These are phyloP conservation scores for Diplodia intermedia DNA, from an alignment of 2,329 filamentous ascomycete species.

Conservation along the genomic window DNA sequence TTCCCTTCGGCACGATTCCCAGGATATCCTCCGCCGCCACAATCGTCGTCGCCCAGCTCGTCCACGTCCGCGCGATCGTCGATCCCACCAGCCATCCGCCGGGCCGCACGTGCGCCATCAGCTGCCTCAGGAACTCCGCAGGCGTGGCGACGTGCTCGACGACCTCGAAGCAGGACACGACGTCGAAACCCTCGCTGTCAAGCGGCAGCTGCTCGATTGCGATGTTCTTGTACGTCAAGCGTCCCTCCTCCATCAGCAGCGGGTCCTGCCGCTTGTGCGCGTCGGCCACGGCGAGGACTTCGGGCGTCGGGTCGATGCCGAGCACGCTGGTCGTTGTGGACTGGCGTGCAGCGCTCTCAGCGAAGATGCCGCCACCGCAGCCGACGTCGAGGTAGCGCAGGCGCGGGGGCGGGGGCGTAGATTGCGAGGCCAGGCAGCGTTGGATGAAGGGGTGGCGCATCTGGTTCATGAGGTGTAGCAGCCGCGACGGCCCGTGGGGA, in stretches of 20 bases:
- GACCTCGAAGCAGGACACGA: slow-evolving; percentile 91
- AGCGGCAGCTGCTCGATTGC: slow-evolving; percentile 73
- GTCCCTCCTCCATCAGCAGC: slow-evolving; percentile 61
- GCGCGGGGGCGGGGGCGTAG: slow-evolving; percentile 43
- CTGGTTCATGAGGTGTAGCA: slow-evolving; percentile 98
- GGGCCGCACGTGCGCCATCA: slow-evolving; percentile 78
- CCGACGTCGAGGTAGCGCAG: slow-evolving; percentile 87
- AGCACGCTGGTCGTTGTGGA: slow-evolving; percentile 68
- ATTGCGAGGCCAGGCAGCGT: slow-evolving; percentile 63
- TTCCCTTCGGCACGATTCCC: slow-evolving; percentile 87
- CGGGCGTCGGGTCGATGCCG: slow-evolving; percentile 78
- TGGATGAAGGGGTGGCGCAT: slow-evolving; percentile 91
- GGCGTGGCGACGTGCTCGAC: slow-evolving; percentile 88
- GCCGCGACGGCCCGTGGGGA: slow-evolving; percentile 85
- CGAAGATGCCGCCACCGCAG: slow-evolving; percentile 96
- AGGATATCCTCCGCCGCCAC: slow-evolving; percentile 87
- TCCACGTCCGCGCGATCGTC: slow-evolving; percentile 89
- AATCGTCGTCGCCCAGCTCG: slow-evolving; percentile 91
- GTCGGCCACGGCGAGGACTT: slow-evolving; percentile 76
- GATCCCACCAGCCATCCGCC: slow-evolving; percentile 93
- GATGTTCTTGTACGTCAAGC: slow-evolving; percentile 74
- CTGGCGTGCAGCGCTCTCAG: slow-evolving; percentile 80
- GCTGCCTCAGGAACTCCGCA: slow-evolving; percentile 72
- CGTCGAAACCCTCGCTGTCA: slow-evolving; percentile 67
- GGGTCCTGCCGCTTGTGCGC: slow-evolving; percentile 79